Evolutionary conservation across 768 basidiomycete genomes (phyloP).

Genomic region (Cystobasidium onofrii): DNA sequence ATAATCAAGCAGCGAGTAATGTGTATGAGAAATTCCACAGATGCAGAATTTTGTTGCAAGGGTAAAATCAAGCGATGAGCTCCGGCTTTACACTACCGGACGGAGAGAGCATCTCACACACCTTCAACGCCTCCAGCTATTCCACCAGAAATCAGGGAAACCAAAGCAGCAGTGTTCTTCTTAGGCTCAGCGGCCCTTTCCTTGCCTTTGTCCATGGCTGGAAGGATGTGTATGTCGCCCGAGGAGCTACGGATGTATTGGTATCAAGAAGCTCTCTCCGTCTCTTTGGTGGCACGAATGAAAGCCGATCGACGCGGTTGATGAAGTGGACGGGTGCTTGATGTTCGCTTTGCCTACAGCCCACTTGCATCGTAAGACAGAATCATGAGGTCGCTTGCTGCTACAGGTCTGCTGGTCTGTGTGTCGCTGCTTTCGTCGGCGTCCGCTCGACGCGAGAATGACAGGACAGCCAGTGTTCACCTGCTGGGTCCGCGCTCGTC

Average conservation of each 20-base stretch:
- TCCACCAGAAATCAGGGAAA: slow-evolving; percentile 28
- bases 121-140: slow-evolving; percentile 31
- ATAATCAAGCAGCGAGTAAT: background rate
- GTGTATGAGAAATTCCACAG: background rate
- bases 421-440: background rate
- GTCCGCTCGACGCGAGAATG: background rate
- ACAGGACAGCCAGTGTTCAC: background rate
- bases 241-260: no score
- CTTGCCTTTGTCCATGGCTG: background rate
- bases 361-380: no score
- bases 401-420: background rate
- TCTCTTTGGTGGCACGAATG: no score
- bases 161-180: slow-evolving; percentile 4
- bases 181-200: background rate
- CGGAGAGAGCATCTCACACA: background rate
- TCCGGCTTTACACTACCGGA: background rate
- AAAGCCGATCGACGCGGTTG: no score
- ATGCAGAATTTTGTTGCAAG: no score
- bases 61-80: background rate
- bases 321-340: no score
- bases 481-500: background rate
- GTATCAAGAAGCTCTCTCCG: no score
- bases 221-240: no score
- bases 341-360: no score
- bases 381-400: background rate